Base-by-base conservation (phyloP, 2,329 filamentous ascomycete genomes). In the Phoma sp. region DNA sequence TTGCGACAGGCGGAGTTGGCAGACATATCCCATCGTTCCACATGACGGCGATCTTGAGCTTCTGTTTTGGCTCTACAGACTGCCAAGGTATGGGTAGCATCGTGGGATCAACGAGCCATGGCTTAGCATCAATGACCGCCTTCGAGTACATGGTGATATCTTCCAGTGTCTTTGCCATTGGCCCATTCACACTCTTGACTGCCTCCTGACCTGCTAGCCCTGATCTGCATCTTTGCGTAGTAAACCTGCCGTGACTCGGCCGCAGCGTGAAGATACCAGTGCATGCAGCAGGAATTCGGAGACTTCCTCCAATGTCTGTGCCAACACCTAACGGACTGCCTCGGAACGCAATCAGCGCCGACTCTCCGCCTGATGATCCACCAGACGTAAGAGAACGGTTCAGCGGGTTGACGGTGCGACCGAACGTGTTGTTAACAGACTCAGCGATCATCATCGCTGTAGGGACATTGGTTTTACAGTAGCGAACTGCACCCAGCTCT, bases 391-490 rank as follows among this genome's bases (percentile, higher is more conserved):
- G 76, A 2, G 73, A 73, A 23, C 83, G 80, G 65, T 88, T 87
- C 6, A 75, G 73, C 0, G 88, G 87, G 65, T 88, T 88, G 22
- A 84, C 68, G 0, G 85, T 87, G 10, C 85, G 79, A 7, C 86
- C 87, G 61, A 86, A 85, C 2, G 83, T 78, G 60, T 88, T 87
- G 72, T 89, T 89, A 13, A 87, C 83, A 1, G 80, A 83, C 67
- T 89, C 87, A 10, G 85, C 82, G 46, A 88, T 87, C 86, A 89
- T 88, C 80, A 88, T 86, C 10, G 85, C 84, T 1, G 84, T 87
- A 0, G 88, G 87, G 2, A 90, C 77, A 61, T 89, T 89, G 0
- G 88, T 90, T 72, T 90, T 90, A 60, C 83, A 81, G 60, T 89
- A 88, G n/a, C 88, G 74, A 0, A 90, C 79, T 1, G 87, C 87